phyloP scores from a whole-genome alignment of 73 alveolate species.

The Loxodes magnus region DNA sequence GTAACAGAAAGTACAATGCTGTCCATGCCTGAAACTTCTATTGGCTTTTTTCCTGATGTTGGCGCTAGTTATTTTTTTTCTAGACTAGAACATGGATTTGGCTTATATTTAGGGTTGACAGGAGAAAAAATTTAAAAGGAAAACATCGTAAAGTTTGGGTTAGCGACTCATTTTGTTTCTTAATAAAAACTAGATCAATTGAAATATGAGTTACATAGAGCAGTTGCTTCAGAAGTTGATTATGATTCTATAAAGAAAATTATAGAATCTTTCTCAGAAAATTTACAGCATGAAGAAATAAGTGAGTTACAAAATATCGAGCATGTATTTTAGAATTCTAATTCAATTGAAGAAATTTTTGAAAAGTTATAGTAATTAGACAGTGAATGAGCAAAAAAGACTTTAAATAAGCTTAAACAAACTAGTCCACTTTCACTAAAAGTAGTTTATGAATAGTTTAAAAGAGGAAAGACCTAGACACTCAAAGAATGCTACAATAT shows the following conservation, averaged over 20 bases:
- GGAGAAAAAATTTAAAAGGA: slow-evolving; percentile 14
- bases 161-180: slow-evolving; percentile 75
- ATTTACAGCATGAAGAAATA: not conserved
- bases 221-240: not conserved
- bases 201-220: not conserved
- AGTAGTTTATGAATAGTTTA: not conserved
- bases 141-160: no score
- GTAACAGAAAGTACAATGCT: slow-evolving; percentile 11
- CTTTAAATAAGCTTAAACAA: not conserved
- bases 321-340: not conserved
- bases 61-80: slow-evolving; percentile 23
- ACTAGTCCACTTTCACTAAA: not conserved
- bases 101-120: slow-evolving; percentile 21
- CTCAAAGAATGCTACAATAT: not conserved
- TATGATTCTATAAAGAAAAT: not conserved
- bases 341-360: not conserved
- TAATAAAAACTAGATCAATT: slow-evolving; percentile 23
- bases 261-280: not conserved
- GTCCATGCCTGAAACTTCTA: slow-evolving; percentile 22
- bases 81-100: slow-evolving; percentile 4
- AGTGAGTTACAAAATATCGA: slow-evolving; percentile 14
- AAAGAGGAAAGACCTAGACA: not conserved
- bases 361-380: not conserved
- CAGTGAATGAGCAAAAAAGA: not conserved
- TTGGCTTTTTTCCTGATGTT: slow-evolving; percentile 25